Evolutionary conservation across 192 early-diverging fungal species (phyloP), one percentile per base, ranked within the genome.

Genomic region (Entomortierella lignicola): DNA sequence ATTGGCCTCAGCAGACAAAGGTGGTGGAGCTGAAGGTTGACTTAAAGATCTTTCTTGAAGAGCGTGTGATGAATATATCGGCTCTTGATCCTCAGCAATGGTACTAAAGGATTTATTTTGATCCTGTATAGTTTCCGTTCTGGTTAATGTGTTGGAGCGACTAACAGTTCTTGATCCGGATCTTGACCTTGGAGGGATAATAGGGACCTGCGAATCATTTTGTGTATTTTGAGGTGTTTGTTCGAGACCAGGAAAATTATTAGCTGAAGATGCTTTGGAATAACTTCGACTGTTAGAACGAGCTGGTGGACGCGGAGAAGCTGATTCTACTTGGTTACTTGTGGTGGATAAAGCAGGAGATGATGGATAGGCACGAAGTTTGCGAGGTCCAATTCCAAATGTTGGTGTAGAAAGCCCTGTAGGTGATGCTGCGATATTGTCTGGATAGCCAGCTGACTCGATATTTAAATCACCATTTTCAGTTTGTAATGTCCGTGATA

Each of bases 271-370:
- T 1, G 59, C 10, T 32, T 55, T 68, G 20, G 30, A 31, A 27
- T 65, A 43, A 12, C 32, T 79, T 43, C 75, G 44, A 31, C 75
- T 79, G 26, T 79, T 79, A 18, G 75, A 79, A n/a, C 75, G 66
- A 18, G 75, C 52, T 47, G 75, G 75, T 15, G 66, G 34, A 25
- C 63, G 75, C 17, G 75, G 75, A 0, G 66, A 65, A 2, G 65
- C 26, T 20, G 52, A 27, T 5, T 21, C 10, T 42, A 34, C 4
- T 25, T 69, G 75, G 48, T 53, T 57, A 47, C 58, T 69, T 18
- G 43, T 2, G 6, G 53, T 44, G 2, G 59, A 29, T 34, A 66
- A 31, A 6, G 75, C 39, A 1, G 75, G 54, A 11, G 75, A 65
- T 1, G 66, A 55, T 43, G 66, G 67, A 31, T 66, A 61, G 10